These are phyloP conservation scores for Thymus quinquecostatus DNA, from an alignment of 257 asterid species.

Conservation along the genomic window DNA sequence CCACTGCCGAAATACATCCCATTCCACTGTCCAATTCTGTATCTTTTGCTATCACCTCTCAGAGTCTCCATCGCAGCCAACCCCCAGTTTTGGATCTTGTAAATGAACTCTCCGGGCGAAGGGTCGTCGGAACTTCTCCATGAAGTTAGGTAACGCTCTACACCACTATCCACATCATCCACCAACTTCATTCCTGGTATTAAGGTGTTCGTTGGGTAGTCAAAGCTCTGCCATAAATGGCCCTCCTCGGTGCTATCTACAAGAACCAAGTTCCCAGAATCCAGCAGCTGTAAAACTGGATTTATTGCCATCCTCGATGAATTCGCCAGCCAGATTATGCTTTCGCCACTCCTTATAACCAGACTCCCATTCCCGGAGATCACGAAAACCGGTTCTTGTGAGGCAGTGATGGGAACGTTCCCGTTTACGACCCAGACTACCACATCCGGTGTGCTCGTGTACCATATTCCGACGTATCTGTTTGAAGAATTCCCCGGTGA, in stretches of 20 bases:
- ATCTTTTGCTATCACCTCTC: neutral
- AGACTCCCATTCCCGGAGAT: constrained; percentile 17
- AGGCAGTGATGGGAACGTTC: constrained; percentile 24
- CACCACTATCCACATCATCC: neutral
- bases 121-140: neutral
- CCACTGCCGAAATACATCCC: neutral
- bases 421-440: constrained; percentile 43
- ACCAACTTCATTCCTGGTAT: neutral
- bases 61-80: neutral
- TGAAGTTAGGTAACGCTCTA: neutral
- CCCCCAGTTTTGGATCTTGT: neutral
- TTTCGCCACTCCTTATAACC: neutral
- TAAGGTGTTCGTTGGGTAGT: neutral
- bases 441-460: constrained; percentile 29
- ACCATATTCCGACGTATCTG: constrained; percentile 37
- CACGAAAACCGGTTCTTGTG: neutral
- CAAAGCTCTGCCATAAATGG: neutral
- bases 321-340: constrained; percentile 29
- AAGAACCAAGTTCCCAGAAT: constrained; percentile 37
- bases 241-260: neutral
- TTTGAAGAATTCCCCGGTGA: constrained; percentile 19
- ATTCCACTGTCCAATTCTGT: neutral
- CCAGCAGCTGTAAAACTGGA: constrained; percentile 31
- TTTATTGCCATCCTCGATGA: constrained; percentile 9
- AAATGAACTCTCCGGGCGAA: neutral